Evolutionary conservation across 768 basidiomycete genomes (phyloP).

Genomic region (Termitomyces sp.): DNA sequence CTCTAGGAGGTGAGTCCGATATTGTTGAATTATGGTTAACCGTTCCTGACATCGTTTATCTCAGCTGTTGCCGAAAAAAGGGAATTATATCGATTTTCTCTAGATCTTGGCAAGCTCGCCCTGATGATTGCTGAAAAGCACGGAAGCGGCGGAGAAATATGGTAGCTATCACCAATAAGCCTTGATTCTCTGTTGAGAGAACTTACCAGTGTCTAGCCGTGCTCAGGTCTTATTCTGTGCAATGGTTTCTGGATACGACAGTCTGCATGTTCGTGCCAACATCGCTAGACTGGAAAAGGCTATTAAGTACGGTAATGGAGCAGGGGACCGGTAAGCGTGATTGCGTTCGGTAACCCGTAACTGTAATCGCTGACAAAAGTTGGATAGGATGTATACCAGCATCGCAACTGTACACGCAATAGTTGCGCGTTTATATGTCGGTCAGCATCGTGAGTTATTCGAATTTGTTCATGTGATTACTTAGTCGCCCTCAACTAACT

Average conservation of each 20-base stretch:
- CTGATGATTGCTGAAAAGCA: slow-evolving; percentile 63
- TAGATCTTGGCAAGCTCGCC: slow-evolving; percentile 63
- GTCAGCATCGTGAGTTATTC: slow-evolving; percentile 54
- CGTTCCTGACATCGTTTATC: slow-evolving; percentile 1
- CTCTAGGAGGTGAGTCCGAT: slow-evolving; percentile 45
- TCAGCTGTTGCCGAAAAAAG: slow-evolving; percentile 57
- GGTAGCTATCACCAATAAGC: slow-evolving; percentile 30
- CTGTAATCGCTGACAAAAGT: neutral
- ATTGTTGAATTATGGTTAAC: neutral
- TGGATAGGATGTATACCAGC: slow-evolving; percentile 53
- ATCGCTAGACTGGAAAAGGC: slow-evolving; percentile 58
- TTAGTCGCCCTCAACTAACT: neutral
- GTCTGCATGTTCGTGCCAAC: slow-evolving; percentile 60
- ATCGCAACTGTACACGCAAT: slow-evolving; percentile 56
- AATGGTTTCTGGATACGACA: slow-evolving; percentile 67
- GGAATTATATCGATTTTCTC: slow-evolving; percentile 64
- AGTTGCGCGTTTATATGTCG: slow-evolving; percentile 51
- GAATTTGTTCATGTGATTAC: neutral
- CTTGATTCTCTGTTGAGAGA: neutral
- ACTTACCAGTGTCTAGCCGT: slow-evolving; percentile 35
- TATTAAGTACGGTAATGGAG: slow-evolving; percentile 59
- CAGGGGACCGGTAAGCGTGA: slow-evolving; percentile 55
- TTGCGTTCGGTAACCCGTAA: neutral
- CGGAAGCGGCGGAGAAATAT: slow-evolving; percentile 64
- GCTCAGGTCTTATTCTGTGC: slow-evolving; percentile 58